These are phyloP conservation scores for Cicer arietinum DNA, from an alignment of 306 rosid species.

Conservation along the genomic window DNA sequence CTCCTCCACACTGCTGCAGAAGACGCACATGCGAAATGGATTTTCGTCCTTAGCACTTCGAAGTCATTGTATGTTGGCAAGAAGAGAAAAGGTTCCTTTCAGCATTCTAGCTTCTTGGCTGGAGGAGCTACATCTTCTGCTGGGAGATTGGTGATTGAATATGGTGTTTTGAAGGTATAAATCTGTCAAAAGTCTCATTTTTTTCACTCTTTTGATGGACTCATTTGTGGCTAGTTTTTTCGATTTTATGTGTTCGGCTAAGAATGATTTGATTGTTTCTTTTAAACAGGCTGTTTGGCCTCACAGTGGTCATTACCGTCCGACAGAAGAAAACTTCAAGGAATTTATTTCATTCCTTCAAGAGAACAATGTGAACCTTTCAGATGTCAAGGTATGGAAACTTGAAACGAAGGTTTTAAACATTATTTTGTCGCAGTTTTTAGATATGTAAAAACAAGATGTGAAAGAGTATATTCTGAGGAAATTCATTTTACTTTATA, in stretches of 20 bases:
- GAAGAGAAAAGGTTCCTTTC: conserved; percentile 92
- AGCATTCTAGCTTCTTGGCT: conserved; percentile 99
- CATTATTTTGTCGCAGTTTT: conserved; percentile 32
- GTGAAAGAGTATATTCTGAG: conserved; percentile 40
- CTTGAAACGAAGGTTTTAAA: conserved; percentile 13
- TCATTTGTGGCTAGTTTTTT: conserved; percentile 6
- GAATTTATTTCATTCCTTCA: conserved; percentile 83
- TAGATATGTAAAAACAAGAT: conserved; percentile 22
- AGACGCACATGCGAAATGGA: conserved; percentile 75
- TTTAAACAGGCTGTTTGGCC: conserved; percentile 95
- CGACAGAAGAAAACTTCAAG: conserved; percentile 83
- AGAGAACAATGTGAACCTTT: conserved; percentile 82
- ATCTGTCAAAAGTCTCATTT: background rate
- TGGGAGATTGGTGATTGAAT: conserved; percentile 84
- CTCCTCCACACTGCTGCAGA: conserved; percentile 65
- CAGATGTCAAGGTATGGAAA: conserved; percentile 79
- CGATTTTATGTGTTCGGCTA: conserved; percentile 15
- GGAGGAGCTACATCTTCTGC: conserved; percentile 99
- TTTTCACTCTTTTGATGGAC: conserved; percentile 26
- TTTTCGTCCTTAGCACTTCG: conserved; percentile 95
- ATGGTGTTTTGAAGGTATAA: conserved; percentile 84
- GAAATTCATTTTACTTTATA: conserved; percentile 38
- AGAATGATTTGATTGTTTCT: conserved; percentile 43
- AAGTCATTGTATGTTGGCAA: conserved; percentile 82
- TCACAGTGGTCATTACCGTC: conserved; percentile 97